A percentile compares a stretch with the other conserved stretches of the same genome.
Evolutionary conservation across 345 rosid genomes (phyloP).

Genomic region (Brassica rapa): DNA sequence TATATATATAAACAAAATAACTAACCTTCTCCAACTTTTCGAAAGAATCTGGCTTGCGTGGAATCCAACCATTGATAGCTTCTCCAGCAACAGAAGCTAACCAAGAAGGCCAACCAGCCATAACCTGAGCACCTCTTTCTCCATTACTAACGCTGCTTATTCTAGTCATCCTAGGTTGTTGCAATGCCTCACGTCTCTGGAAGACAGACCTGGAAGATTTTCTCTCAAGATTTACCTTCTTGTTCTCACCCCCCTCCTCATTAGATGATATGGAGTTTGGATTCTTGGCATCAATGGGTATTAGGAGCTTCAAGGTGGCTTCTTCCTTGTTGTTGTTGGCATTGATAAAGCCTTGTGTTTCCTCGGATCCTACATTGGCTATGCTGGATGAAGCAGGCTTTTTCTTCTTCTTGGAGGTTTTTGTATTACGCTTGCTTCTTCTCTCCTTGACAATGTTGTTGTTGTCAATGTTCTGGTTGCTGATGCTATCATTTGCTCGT

Average conservation of each 20-base stretch:
- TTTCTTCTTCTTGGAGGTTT: constrained; percentile 43
- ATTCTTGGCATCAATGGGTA: constrained; percentile 43
- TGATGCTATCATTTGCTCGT: constrained; percentile 40
- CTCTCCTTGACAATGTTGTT: constrained; percentile 36
- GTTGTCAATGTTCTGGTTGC: constrained; percentile 29
- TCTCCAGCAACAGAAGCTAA: constrained; percentile 86
- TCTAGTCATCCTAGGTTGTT: constrained; percentile 45
- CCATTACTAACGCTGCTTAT: constrained; percentile 56
- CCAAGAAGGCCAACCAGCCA: constrained; percentile 99
- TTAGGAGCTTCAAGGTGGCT: constrained; percentile 38
- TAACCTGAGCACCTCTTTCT: constrained; percentile 70
- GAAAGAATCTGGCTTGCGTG: constrained; percentile 87
- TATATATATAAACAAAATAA: not conserved
- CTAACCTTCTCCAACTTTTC: constrained; percentile 92
- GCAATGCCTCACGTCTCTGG: constrained; percentile 40
- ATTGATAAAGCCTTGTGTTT: constrained; percentile 26
- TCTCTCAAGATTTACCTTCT: constrained; percentile 34
- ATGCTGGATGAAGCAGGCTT: constrained; percentile 41
- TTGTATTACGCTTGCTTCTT: constrained; percentile 40
- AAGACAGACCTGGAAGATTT: constrained; percentile 36
- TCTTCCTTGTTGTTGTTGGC: constrained; percentile 44
- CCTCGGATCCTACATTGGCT: constrained; percentile 42
- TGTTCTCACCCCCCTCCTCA: constrained; percentile 37
- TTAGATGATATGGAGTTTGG: constrained; percentile 34
- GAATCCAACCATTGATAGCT: constrained; percentile 94